Conservation (phyloP, 345 rosid genomes). For the Gossypium herbaceum region DNA sequence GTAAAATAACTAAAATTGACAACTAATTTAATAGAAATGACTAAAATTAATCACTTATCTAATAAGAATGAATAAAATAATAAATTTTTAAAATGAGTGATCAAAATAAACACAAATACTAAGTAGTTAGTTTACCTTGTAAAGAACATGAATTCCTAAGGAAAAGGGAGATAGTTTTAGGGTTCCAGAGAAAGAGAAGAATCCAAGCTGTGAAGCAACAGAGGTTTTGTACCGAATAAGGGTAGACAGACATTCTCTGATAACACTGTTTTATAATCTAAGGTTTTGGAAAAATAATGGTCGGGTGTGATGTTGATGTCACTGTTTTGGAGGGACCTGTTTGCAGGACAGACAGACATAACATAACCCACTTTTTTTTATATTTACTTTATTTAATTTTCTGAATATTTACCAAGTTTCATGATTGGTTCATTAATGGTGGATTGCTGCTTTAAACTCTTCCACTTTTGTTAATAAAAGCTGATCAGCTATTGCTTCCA, state of each 20-base stretch:
- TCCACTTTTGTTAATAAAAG: conserved; percentile 32
- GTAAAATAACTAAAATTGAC: too few species aligned
- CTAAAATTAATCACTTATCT: too few species aligned
- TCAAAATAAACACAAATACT: too few species aligned
- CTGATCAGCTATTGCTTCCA: neutral
- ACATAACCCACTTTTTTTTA: neutral
- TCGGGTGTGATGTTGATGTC: neutral
- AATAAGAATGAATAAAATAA: too few species aligned
- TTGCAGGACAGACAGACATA: neutral
- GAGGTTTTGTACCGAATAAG: conserved; percentile 2
- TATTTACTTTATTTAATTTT: neutral
- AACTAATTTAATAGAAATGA: too few species aligned
- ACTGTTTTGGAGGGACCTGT: neutral
- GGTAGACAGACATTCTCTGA: conserved; percentile 15
- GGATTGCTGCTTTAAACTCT: conserved; percentile 20
- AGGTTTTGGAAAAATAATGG: neutral
- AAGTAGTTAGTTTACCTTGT: too few species aligned
- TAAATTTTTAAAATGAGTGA: too few species aligned
- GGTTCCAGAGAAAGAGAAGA: neutral
- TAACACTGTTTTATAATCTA: neutral
- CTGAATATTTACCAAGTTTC: conserved; percentile 3
- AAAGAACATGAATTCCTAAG: neutral
- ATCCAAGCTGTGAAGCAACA: neutral
- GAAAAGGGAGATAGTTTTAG: neutral
- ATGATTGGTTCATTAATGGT: conserved; percentile 47